Conservation (phyloP, 2,329 filamentous ascomycete genomes). For the Aspergillus terreus region DNA sequence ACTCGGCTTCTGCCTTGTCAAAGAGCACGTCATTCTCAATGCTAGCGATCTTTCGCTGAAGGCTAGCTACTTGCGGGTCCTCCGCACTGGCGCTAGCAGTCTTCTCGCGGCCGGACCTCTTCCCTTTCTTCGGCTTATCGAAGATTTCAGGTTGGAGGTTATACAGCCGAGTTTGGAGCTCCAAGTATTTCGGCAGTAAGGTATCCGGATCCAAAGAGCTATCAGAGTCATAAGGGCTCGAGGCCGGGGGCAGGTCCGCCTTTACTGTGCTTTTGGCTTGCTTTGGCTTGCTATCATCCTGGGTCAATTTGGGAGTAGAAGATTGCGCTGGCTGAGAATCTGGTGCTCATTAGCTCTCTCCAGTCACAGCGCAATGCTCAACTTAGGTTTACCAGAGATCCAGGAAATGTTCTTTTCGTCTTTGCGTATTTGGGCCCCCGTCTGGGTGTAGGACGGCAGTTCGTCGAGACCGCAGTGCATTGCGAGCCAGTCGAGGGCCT, state of each 20-base stretch:
- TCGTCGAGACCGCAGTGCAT: conserved; percentile 66
- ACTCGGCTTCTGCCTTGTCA: conserved; percentile 62
- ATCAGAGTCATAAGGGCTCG: conserved; percentile 44
- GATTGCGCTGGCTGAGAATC: conserved; percentile 27
- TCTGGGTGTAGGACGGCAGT: conserved; percentile 66
- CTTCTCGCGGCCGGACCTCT: conserved; percentile 31
- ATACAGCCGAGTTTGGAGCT: conserved; percentile 67
- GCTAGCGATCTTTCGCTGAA: conserved; percentile 69
- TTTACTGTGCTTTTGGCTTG: conserved; percentile 25
- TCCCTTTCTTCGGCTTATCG: conserved; percentile 39
- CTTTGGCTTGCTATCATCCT: conserved; percentile 21
- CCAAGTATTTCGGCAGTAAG: conserved; percentile 71
- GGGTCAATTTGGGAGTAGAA: conserved; percentile 21
- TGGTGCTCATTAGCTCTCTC: conserved; percentile 26
- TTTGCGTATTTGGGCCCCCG: conserved; percentile 24
- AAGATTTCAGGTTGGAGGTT: conserved; percentile 55
- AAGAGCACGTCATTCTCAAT: conserved; percentile 78
- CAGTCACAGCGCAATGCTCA: conserved; percentile 9
- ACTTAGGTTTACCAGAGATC: conserved; percentile 31
- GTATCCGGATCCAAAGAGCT: conserved; percentile 72
- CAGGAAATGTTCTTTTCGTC: conserved; percentile 33
- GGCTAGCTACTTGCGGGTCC: conserved; percentile 55
- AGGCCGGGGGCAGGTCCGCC: conserved; percentile 17
- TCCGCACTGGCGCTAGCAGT: conserved; percentile 14
- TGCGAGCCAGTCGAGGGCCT: conserved; percentile 88